Evolutionary conservation across 768 basidiomycete species (phyloP).

Genomic region (Mycena galopus): DNA sequence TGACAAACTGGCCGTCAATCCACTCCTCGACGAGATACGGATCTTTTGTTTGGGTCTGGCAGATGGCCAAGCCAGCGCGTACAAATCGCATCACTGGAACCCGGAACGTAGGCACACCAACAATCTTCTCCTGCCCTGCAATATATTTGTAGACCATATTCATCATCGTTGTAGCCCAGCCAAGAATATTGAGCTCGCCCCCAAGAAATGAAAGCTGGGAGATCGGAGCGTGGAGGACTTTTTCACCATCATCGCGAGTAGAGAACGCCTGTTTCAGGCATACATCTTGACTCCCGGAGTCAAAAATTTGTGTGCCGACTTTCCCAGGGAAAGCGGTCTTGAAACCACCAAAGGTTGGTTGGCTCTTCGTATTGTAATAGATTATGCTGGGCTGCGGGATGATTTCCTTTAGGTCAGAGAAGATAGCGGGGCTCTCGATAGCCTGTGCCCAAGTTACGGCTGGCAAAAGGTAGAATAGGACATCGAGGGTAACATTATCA

Average conservation of each 20-base stretch:
- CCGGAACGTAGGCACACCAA: neutral
- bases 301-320: neutral
- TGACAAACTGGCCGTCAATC: constrained; percentile 7
- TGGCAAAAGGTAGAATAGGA: neutral
- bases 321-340: neutral
- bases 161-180: constrained; percentile 7
- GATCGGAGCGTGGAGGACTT: neutral
- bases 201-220: neutral
- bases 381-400: neutral
- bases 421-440: neutral
- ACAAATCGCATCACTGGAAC: constrained; percentile 4
- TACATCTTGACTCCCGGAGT: neutral
- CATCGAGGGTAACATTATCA: neutral
- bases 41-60: neutral
- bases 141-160: neutral
- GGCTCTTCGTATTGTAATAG: neutral
- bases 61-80: neutral
- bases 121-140: neutral
- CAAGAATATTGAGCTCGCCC: constrained; percentile 4
- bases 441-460: neutral
- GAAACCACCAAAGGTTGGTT: neutral
- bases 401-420: neutral
- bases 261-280: constrained; percentile 10
- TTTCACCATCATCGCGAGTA: neutral
- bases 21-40: constrained; percentile 5